Evolutionary conservation across 179 eudicot species (phyloP).

Genomic region (Beta lomatogona): DNA sequence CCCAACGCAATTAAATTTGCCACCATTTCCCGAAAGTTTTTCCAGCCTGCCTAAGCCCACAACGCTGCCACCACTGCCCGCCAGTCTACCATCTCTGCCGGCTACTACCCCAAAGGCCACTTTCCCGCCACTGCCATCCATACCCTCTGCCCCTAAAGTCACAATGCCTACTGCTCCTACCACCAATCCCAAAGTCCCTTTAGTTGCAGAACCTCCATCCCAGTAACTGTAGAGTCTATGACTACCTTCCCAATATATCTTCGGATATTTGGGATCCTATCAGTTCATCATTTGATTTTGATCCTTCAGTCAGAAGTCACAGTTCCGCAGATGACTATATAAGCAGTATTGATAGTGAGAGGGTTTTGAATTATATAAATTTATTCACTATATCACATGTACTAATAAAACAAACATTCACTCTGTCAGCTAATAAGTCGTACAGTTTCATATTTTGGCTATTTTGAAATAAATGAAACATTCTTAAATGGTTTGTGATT

Average conservation of each 20-base stretch:
- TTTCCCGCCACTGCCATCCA: conserved; percentile 26
- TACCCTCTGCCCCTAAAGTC: conserved; percentile 20
- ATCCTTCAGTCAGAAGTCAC: background rate
- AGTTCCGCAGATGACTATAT: background rate
- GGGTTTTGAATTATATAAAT: background rate
- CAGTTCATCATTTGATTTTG: background rate
- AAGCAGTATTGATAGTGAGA: background rate
- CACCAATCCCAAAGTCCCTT: conserved; percentile 20
- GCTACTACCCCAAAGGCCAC: too few species aligned
- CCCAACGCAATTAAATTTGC: conserved; percentile 19
- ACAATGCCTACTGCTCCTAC: conserved; percentile 17
- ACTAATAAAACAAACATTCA: background rate
- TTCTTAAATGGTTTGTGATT: background rate
- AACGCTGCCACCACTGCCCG: too few species aligned
- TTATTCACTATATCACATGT: background rate
- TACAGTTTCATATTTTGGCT: background rate
- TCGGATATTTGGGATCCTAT: background rate
- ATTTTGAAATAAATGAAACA: background rate
- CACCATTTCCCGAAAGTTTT: conserved; percentile 13
- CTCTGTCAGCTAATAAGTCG: background rate
- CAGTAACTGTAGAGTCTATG: conserved; percentile 6
- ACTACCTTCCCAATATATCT: background rate
- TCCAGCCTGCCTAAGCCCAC: conserved; percentile 20
- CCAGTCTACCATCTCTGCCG: too few species aligned
- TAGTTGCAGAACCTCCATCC: conserved; percentile 30